Evolutionary conservation across 164 flowering plant genomes (phyloP), one percentile per base, ranked within the genome.

Genomic region (Annona squamosa): DNA sequence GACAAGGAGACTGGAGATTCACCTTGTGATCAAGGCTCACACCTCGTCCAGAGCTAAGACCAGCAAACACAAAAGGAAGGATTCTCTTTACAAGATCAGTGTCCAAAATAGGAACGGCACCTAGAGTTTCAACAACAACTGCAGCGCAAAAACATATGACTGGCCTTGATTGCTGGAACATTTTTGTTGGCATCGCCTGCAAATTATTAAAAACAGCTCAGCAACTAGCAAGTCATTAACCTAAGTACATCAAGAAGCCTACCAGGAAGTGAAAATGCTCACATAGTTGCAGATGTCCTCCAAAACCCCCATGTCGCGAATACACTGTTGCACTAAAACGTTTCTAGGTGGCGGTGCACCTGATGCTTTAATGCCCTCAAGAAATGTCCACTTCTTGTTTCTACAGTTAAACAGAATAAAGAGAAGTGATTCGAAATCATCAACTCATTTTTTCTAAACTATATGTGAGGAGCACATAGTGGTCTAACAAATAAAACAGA

Each of bases 341-440:
- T 79, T 78, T 78, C 97, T 87, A n/a, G 98, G 98, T 7, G 87
- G 94, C 37, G 97, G 89, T 13, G 99, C 99, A 81, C 99, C 99
- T 1, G 97, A 90, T 0, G 43, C 68, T 79, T 89, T 90, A 69
- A 91, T 93, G 67, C 88, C 99, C n/a, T 88, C 90, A 41, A 95
- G 89, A 82, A 95, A 95, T 46, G 79, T 84, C 99, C 99, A 95
- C 69, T 78, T 89, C 59, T 77, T 83, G 83, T 90, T 89, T 66
- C 97, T 94, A 81, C 77, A 81, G n/a, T 59, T 77, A 45, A 59
- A 46, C 19, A 0, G 48, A 6, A 65, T 3, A 48, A 71, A 3
- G 3, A 5, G 16, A 65, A 42, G 5, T 12, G 42, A 43, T 13
- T 66, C 43, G 43, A 66, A 16, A 12, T 42, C 37, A 26, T 26